Evolutionary conservation across 192 early-diverging fungal genomes (phyloP), one percentile per base, ranked within the genome.

Genomic region (Entomortierella chlamydospora): DNA sequence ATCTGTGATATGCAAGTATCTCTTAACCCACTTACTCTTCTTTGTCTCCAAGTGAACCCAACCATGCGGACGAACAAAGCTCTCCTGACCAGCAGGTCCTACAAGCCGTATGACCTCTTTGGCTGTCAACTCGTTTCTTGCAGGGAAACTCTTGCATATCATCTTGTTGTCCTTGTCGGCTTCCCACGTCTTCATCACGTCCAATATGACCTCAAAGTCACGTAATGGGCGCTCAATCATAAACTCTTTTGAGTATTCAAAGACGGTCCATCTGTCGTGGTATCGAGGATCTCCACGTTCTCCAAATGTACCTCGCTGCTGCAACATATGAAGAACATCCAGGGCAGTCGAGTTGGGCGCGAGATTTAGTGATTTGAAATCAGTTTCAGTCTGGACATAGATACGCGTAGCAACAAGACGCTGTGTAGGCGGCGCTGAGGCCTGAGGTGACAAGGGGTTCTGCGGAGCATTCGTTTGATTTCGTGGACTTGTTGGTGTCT

Each of bases 151-250:
- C 85, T 93, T 97, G 83, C 92, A 85, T 64, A 91, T 86, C 68
- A 90, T 89, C 49, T 91, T 91, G 86, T 94, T 96, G 68, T 85
- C 84, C 70, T 90, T 87, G 70, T 85, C 87, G 56, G 77, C 79
- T 71, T 96, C 95, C 97, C 97, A 99, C 25, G 90, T 86, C 58
- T 87, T 88, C 31, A 97, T 88, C 7, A 97, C 82, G 57, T 91
- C 89, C 57, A 93, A 88, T 12, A 98, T 86, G 18, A 92, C 87
- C 73, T 97, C 97, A 93, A 95, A 98, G 70, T 95, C 93, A 29
- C 94, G 87, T 37, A 98, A 65, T 26, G 96, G 95, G 64, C 97
- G 87, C 83, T 98, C 97, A 81, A 81, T 58, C 60, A 73, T 22
- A 59, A 93, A 90, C 66, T 97, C 89, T 67, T 93, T 93, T 33